A percentile compares a stretch with the other conserved stretches of the same genome.
Evolutionary conservation across 2,329 filamentous ascomycete genomes (phyloP).

Genomic region (Scolecobasidium constrictum): DNA sequence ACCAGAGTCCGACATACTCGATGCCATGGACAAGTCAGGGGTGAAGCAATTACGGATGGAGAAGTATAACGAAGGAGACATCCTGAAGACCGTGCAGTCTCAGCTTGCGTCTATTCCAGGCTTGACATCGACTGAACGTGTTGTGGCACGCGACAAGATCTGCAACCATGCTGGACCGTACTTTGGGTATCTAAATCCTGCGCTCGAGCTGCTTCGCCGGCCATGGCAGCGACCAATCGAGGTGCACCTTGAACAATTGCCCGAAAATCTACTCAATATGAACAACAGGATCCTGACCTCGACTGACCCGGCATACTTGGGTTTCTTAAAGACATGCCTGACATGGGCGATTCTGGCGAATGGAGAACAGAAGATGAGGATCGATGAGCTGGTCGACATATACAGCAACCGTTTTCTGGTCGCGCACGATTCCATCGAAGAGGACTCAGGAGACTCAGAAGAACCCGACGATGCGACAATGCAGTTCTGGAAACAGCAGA

Average conservation of each 20-base stretch:
- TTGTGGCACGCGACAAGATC: background rate
- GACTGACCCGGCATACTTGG: constrained; percentile 3
- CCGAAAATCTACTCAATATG: constrained; percentile 1
- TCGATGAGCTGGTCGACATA: constrained; percentile 3
- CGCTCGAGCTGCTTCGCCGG: background rate
- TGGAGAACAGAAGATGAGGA: constrained; percentile 3
- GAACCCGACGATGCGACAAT: background rate
- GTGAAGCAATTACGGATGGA: background rate
- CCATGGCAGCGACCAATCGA: constrained; percentile 4
- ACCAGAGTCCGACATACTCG: background rate
- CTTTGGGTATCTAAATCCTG: constrained; percentile 4
- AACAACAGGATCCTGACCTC: background rate
- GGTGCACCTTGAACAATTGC: background rate
- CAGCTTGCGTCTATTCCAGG: background rate
- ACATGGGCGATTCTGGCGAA: constrained; percentile 5
- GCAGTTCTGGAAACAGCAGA: constrained; percentile 1
- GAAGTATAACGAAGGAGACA: constrained; percentile 1
- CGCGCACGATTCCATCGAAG: background rate
- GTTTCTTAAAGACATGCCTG: constrained; percentile 4
- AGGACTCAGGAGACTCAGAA: background rate
- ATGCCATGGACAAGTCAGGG: background rate
- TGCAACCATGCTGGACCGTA: background rate
- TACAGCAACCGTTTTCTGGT: background rate
- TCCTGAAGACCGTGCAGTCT: background rate
- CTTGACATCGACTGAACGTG: background rate